phyloP scores from a whole-genome alignment of 768 basidiomycete genomes.

The Aureoboletus auriporus region DNA sequence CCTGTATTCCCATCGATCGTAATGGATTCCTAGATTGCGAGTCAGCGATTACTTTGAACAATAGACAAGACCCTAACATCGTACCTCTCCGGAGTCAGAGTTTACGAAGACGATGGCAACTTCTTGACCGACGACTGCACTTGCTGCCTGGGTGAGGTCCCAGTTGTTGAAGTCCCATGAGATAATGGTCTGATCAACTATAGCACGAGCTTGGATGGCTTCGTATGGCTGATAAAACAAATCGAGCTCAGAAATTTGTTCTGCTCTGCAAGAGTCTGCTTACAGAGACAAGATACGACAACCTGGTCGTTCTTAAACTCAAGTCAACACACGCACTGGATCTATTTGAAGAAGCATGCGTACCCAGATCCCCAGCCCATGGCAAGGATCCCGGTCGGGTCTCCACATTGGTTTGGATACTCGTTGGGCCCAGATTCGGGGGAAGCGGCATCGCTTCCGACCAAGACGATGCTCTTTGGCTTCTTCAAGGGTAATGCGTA shows the following conservation, averaged over 20 bases:
- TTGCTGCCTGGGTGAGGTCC: conserved; percentile 48
- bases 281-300: conserved; percentile 77
- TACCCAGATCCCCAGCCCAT: conserved; percentile 91
- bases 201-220: conserved; percentile 72
- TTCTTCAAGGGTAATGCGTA: conserved; percentile 55
- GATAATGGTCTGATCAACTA: conserved; percentile 59
- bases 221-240: conserved; percentile 56
- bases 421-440: conserved; percentile 66
- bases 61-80: background rate
- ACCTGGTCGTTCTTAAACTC: conserved; percentile 52
- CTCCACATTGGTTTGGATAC: conserved; percentile 57
- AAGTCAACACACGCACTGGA: background rate
- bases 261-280: too few relatives aligned
- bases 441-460: conserved; percentile 66
- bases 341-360: conserved; percentile 6
- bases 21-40: conserved; percentile 39
- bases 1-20: conserved; percentile 53
- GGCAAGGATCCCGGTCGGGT: conserved; percentile 66
- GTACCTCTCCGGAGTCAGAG: conserved; percentile 77
- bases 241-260: too few relatives aligned
- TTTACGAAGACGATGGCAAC: conserved; percentile 80
- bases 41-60: conserved; percentile 3
- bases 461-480: conserved; percentile 54
- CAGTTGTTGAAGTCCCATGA: conserved; percentile 72
- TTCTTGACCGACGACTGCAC: conserved; percentile 46